Evolutionary conservation across 306 rosid genomes (phyloP).

Genomic region (Vigna trinervia): DNA sequence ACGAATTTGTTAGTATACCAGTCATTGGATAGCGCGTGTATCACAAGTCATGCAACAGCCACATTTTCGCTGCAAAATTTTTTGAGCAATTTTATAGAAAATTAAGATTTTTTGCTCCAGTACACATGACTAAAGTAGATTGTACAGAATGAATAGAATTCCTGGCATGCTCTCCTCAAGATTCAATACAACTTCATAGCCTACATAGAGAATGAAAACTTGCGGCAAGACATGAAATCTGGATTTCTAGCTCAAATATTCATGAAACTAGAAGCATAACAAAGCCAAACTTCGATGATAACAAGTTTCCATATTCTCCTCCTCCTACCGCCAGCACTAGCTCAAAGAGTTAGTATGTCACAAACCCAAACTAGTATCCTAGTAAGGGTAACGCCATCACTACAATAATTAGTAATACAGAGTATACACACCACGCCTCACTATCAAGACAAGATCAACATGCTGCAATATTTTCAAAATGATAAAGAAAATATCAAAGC

Average conservation of each 20-base stretch:
- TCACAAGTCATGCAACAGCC: conserved; percentile 43
- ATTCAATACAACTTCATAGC: conserved; percentile 56
- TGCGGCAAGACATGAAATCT: conserved; percentile 46
- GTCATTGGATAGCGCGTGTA: conserved; percentile 25
- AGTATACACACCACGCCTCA: conserved; percentile 52
- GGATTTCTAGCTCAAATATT: conserved; percentile 48
- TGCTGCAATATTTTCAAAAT: conserved; percentile 52
- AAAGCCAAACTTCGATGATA: conserved; percentile 35
- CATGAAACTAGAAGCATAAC: conserved; percentile 39
- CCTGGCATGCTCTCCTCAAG: conserved; percentile 59
- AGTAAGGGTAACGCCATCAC: conserved; percentile 45
- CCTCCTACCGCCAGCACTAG: conserved; percentile 44
- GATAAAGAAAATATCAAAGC: conserved; percentile 36
- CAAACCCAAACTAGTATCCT: conserved; percentile 46
- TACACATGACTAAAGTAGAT: conserved; percentile 53
- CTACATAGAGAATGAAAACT: conserved; percentile 54
- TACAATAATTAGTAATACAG: conserved; percentile 52
- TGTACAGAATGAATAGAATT: conserved; percentile 68
- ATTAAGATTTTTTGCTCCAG: conserved; percentile 48
- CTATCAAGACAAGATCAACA: conserved; percentile 46
- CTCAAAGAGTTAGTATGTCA: conserved; percentile 51
- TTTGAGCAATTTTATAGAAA: conserved; percentile 53
- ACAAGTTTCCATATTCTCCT: conserved; percentile 40
- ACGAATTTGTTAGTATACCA: conserved; percentile 19
- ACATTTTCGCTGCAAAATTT: conserved; percentile 53